Base-by-base conservation (phyloP, 2,329 filamentous ascomycete species). In the Fusarium xyrophilum region DNA sequence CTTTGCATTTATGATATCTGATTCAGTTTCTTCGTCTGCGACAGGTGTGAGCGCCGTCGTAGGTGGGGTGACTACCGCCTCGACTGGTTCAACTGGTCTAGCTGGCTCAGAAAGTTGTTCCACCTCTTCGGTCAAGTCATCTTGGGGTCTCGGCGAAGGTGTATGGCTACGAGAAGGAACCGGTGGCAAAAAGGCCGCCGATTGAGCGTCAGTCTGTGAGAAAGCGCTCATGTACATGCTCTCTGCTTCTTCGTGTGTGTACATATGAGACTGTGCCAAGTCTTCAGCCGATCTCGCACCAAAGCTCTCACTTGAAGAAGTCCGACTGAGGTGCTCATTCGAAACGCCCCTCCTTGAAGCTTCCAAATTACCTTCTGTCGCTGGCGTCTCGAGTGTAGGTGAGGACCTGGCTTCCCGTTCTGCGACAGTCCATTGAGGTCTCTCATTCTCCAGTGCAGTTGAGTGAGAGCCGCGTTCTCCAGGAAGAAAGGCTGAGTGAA, bases 181-280 rank as follows among this genome's bases (percentile, higher is more conserved):
- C 17, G 61, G 57, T 15, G 67, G 53, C 10, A 51, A 25, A 8
- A 44, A 25, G 4, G 51, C 43, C 10, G 60, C 56, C 4, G 56
- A 73, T 13, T 78, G 75, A 4, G 75, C 74, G 35, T 79, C 76
- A 4, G 78, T 76, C 28, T 85, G 79, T 4, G 88, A 90, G 53
- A 90, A 86, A 3, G 88, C 88, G 66, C 88, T 95, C 89, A 93
- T 90, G 72, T 96, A 96, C 89, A 96, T 92, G 76, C 93, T 96
- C 74, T 93, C 89, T 0, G 91, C 92, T 66, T 95, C 91, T 65
- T 93, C 91, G 61, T 93, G 91, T 36, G 87, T 93, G 73, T 91
- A 95, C 2, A 93, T 74, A 40, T 87, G 89, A 8, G 92, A 95
- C 65, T 86, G 81, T 6, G 85, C 78, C 23, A 91, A 79, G 63